phyloP scores from a whole-genome alignment of 352 stramenopile genomes.

The Phytophthora palmivora region DNA sequence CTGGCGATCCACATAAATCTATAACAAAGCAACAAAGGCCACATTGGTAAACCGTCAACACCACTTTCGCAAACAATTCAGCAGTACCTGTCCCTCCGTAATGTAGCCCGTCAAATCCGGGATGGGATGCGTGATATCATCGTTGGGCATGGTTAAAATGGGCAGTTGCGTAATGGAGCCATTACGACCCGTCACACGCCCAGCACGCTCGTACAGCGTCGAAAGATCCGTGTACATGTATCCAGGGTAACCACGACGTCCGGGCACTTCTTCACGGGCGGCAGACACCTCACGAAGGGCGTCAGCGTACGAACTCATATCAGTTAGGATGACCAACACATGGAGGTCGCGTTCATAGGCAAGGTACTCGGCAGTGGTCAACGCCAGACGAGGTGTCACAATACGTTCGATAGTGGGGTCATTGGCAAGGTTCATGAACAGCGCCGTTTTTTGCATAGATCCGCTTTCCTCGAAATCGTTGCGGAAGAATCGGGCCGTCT shows the following conservation, averaged over 20 bases:
- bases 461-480: slow-evolving; percentile 98
- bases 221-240: slow-evolving; percentile 99
- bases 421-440: slow-evolving; percentile 99
- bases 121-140: slow-evolving; percentile 99
- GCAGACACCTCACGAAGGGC: slow-evolving; percentile 97
- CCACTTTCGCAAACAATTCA: neutral
- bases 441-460: slow-evolving; percentile 98
- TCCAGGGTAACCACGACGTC: slow-evolving; percentile 98
- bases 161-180: slow-evolving; percentile 99
- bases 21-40: slow-evolving; percentile 14
- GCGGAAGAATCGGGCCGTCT: slow-evolving; percentile 97
- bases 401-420: slow-evolving; percentile 99
- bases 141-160: slow-evolving; percentile 99
- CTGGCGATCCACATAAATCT: slow-evolving; percentile 98
- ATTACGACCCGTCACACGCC: slow-evolving; percentile 97
- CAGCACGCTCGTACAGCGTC: slow-evolving; percentile 98
- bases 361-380: slow-evolving; percentile 99
- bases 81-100: slow-evolving; percentile 96
- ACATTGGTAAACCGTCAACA: slow-evolving; percentile 4
- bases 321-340: slow-evolving; percentile 99
- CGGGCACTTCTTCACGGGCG: slow-evolving; percentile 96
- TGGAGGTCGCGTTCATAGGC: slow-evolving; percentile 99
- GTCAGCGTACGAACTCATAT: slow-evolving; percentile 99
- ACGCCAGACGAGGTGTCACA: slow-evolving; percentile 98
- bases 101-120: slow-evolving; percentile 99